Base-by-base conservation (phyloP, 2,329 filamentous ascomycete genomes). In the Alternaria ventricosa region DNA sequence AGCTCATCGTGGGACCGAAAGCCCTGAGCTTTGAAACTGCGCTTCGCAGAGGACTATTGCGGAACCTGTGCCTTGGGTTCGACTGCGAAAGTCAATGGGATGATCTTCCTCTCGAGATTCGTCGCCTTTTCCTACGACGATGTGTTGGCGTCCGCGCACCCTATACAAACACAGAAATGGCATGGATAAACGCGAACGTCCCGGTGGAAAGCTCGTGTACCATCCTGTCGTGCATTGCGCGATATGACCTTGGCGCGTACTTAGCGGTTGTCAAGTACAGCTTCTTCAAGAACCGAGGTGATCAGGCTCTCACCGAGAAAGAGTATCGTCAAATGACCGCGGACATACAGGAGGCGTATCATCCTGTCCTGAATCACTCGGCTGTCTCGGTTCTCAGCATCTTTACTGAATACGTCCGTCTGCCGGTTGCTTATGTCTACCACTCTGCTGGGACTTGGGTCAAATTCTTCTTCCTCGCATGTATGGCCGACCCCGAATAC, bases 21-120 rank as follows among this genome's bases (percentile, higher is more conserved):
- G 64, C 71, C 2, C 46, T 57, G 4, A 64, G 60, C 3, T 78
- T 77, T 33, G 72, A 76, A 27, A 62, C 22, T 6, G 58, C 63
- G 3, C 73, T 80, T 44, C 82, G 81, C 55, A 82, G 78, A 69
- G 82, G 85, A n/a, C 71, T 85, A 2, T 72, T 87, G 13, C 78
- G 80, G 18, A 80, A 83, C 58, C 73, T 85, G 5, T 85, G 83
- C 53, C 72, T 87, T 23, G 84, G 84, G 0, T 80, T 85, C 28
- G 80, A 86, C 44, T 80, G 79, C 51, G 84, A 87, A 57, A 80
- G 79, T 10, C 78, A 85, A 28, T 87, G 86, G 86, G 85, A 87
- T 41, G 75, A 70, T 23, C 73, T 87, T 11, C 84, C 85, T 4
- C 70, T 79, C 15, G 77, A 81, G 8, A 81, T 87, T 58, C 79